Conservation (phyloP, 495 filamentous ascomycete species). For the Thozetella sp. region DNA sequence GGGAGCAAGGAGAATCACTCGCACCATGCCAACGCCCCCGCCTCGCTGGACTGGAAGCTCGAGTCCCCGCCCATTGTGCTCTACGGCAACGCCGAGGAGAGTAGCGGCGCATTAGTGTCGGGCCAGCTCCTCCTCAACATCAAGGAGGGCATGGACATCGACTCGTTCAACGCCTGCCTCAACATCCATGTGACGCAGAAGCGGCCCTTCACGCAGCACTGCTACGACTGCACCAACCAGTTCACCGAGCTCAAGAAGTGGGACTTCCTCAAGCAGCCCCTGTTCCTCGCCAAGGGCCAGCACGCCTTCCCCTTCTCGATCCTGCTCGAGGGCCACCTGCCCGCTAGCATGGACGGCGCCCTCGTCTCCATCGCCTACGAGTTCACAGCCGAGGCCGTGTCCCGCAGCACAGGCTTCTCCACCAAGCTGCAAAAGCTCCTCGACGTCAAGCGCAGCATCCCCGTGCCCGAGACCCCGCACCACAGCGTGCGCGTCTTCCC, state of each 20-base stretch:
- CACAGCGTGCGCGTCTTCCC: slow-evolving; percentile 92
- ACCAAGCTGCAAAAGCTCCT: slow-evolving; percentile 67
- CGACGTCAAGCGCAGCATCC: slow-evolving; percentile 74
- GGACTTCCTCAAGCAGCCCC: slow-evolving; percentile 72
- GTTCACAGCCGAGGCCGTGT: slow-evolving; percentile 74
- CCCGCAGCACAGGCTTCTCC: slow-evolving; percentile 42
- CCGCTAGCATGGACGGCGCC: slow-evolving; percentile 74
- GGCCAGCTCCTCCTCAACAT: slow-evolving; percentile 78
- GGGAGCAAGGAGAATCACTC: slow-evolving; percentile 41
- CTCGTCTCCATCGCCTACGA: slow-evolving; percentile 78
- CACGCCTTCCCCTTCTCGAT: slow-evolving; percentile 85
- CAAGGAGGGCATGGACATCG: slow-evolving; percentile 65
- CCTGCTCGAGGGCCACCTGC: slow-evolving; percentile 82
- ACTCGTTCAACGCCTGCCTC: slow-evolving; percentile 70
- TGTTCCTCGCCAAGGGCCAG: slow-evolving; percentile 58
- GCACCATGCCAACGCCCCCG: slow-evolving; percentile 26
- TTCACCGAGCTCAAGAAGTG: slow-evolving; percentile 74
- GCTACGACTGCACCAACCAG: slow-evolving; percentile 71
- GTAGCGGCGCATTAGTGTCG: slow-evolving; percentile 85
- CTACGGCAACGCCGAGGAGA: slow-evolving; percentile 73
- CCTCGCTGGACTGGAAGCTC: slow-evolving; percentile 74
- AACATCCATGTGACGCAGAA: slow-evolving; percentile 68
- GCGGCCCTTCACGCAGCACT: slow-evolving; percentile 77
- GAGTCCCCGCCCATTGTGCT: slow-evolving; percentile 91
- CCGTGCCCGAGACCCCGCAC: slow-evolving; percentile 59